These are phyloP conservation scores for Paspalum notatum DNA, from an alignment of 176 grass and related monocot genomes.

Conservation along the genomic window DNA sequence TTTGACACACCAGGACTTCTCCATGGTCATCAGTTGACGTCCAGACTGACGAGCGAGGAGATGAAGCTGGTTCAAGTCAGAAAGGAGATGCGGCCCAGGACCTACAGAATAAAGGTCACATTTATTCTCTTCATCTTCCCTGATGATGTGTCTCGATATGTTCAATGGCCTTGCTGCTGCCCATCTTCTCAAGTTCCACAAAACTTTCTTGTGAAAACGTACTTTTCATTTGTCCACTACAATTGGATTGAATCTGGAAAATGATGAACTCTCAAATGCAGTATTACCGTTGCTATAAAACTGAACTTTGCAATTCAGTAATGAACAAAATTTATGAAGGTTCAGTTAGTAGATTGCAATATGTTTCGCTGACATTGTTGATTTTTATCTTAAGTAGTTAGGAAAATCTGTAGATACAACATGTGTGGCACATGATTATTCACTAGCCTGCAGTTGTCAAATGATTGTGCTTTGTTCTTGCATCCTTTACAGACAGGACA, in stretches of 20 bases:
- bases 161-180: not conserved
- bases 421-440: slow-evolving; percentile 10
- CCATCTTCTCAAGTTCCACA: not conserved
- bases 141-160: slow-evolving; percentile 5
- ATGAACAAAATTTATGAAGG: not conserved
- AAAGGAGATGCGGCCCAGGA: slow-evolving; percentile 78
- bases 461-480: slow-evolving; percentile 9
- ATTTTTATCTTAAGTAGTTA: not conserved
- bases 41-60: slow-evolving; percentile 67
- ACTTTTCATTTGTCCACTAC: not conserved
- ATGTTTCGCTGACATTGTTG: not conserved
- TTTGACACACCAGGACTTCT: slow-evolving; percentile 85
- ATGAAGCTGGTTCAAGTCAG: slow-evolving; percentile 76
- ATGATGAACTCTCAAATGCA: not conserved
- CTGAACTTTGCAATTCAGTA: not conserved
- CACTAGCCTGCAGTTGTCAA: not conserved
- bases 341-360: not conserved
- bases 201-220: not conserved
- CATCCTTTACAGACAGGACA: slow-evolving; percentile 54
- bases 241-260: not conserved
- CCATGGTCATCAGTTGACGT: slow-evolving; percentile 82
- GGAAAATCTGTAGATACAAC: not conserved
- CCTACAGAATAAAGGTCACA: slow-evolving; percentile 81
- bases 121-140: not conserved
- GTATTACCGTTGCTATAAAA: not conserved